phyloP scores from a whole-genome alignment of 2,329 filamentous ascomycete species.

The Monosporascus sp. region DNA sequence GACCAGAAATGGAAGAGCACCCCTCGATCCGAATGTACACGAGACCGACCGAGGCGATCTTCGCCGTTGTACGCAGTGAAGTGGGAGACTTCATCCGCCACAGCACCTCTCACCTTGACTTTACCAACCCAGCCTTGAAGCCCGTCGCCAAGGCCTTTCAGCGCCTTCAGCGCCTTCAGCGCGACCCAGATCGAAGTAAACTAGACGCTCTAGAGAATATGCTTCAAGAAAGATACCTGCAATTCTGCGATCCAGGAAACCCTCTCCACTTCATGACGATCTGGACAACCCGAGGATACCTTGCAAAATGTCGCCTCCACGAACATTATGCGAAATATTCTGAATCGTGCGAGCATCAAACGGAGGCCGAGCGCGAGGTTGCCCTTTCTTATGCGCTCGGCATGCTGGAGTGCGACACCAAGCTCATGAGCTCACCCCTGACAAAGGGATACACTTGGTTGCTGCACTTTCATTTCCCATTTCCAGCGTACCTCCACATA shows the following conservation, averaged over 20 bases:
- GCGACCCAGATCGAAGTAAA: slow-evolving; percentile 15
- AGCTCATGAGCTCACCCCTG: too few species aligned
- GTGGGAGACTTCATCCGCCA: slow-evolving; percentile 35
- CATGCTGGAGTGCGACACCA: too few species aligned
- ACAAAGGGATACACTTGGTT: too few species aligned
- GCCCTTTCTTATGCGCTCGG: too few species aligned
- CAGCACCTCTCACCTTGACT: slow-evolving; percentile 27
- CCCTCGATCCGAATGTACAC: slow-evolving; percentile 19
- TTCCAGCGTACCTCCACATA: too few species aligned
- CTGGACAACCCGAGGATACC: slow-evolving; percentile 31
- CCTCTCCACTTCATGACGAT: slow-evolving; percentile 37
- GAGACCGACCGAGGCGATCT: slow-evolving; percentile 37
- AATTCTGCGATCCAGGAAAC: slow-evolving; percentile 31
- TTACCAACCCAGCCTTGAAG: slow-evolving; percentile 28
- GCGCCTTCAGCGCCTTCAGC: neutral
- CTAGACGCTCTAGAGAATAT: slow-evolving; percentile 31
- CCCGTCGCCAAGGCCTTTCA: slow-evolving; percentile 15
- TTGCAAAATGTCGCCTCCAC: slow-evolving; percentile 46
- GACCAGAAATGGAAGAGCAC: slow-evolving; percentile 30
- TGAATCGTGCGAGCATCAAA: slow-evolving; percentile 1
- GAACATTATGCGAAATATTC: slow-evolving; percentile 36
- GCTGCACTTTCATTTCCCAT: too few species aligned
- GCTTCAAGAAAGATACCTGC: slow-evolving; percentile 43
- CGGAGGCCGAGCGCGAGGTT: neutral
- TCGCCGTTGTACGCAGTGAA: slow-evolving; percentile 34